Conservation (phyloP, 2,329 filamentous ascomycete genomes). For the Rhinocladiella similis region DNA sequence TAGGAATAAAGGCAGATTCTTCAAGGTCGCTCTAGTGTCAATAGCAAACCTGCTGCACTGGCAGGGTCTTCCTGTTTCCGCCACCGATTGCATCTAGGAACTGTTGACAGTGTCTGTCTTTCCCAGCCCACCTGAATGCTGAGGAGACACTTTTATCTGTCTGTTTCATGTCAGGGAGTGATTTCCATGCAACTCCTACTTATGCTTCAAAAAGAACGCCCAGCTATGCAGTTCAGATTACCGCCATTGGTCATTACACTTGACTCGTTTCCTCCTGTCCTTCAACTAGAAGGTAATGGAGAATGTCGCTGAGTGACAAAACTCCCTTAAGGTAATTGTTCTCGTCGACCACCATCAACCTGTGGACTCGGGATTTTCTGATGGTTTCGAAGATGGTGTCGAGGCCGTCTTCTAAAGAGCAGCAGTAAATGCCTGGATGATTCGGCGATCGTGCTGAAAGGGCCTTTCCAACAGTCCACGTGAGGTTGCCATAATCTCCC, state of each 20-base stretch:
- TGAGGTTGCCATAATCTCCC: slow-evolving; percentile 86
- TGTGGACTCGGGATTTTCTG: slow-evolving; percentile 89
- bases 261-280: slow-evolving; percentile 55
- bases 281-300: slow-evolving; percentile 87
- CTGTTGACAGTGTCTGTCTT: no score
- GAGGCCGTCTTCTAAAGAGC: slow-evolving; percentile 83
- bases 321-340: slow-evolving; percentile 82
- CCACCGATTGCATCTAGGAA: no score
- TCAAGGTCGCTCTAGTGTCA: no score
- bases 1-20: neutral
- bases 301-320: slow-evolving; percentile 90
- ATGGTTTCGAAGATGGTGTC: slow-evolving; percentile 97
- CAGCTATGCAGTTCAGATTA: slow-evolving; percentile 12
- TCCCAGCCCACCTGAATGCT: neutral
- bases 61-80: neutral
- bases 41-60: no score
- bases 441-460: slow-evolving; percentile 53
- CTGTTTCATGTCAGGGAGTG: neutral
- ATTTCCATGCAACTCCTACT: neutral
- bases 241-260: slow-evolving; percentile 2
- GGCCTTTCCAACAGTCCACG: slow-evolving; percentile 82
- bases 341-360: slow-evolving; percentile 90
- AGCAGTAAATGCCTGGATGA: slow-evolving; percentile 96
- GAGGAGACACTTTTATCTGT: neutral
- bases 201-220: slow-evolving; percentile 12